A percentile compares a stretch with the other conserved stretches of the same genome.
These are phyloP conservation scores for Barbatosphaeria neglecta DNA, from an alignment of 495 filamentous ascomycete genomes.

Conservation along the genomic window DNA sequence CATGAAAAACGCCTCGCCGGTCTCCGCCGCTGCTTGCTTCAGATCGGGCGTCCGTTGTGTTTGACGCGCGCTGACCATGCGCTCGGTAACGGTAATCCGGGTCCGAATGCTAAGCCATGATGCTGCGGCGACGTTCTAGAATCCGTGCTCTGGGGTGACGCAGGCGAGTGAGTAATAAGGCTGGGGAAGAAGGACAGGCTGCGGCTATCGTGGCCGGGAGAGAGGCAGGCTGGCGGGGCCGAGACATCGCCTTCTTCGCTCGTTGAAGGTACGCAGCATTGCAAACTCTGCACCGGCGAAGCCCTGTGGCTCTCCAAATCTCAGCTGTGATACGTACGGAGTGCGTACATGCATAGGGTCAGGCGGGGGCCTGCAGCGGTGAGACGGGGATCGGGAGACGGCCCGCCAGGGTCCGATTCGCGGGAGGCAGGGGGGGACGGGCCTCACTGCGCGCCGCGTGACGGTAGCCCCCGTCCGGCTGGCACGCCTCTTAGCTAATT, in stretches of 20 bases:
- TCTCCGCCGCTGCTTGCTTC: not conserved
- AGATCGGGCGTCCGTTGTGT: not conserved
- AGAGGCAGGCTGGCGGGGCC: too few species aligned
- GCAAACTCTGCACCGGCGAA: too few species aligned
- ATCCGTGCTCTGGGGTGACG: not conserved
- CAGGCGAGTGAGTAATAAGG: too few species aligned
- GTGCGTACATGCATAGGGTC: not conserved
- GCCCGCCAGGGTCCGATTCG: not conserved
- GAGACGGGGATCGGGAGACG: not conserved
- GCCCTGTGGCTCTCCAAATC: too few species aligned
- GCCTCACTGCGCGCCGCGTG: too few species aligned
- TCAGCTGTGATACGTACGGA: not conserved
- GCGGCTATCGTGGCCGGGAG: too few species aligned
- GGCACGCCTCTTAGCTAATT: not conserved
- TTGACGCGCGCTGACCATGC: not conserved
- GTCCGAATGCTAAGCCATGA: not conserved
- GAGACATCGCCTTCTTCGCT: too few species aligned
- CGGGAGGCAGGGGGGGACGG: too few species aligned
- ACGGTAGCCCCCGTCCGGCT: too few species aligned
- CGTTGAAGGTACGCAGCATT: too few species aligned
- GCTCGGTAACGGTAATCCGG: not conserved
- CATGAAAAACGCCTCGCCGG: not conserved
- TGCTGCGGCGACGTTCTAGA: not conserved
- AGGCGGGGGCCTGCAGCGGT: too few species aligned
- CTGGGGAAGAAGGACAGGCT: too few species aligned